Base-by-base conservation (phyloP, 2,329 filamentous ascomycete species). In the Trichoderma arundinaceum region DNA sequence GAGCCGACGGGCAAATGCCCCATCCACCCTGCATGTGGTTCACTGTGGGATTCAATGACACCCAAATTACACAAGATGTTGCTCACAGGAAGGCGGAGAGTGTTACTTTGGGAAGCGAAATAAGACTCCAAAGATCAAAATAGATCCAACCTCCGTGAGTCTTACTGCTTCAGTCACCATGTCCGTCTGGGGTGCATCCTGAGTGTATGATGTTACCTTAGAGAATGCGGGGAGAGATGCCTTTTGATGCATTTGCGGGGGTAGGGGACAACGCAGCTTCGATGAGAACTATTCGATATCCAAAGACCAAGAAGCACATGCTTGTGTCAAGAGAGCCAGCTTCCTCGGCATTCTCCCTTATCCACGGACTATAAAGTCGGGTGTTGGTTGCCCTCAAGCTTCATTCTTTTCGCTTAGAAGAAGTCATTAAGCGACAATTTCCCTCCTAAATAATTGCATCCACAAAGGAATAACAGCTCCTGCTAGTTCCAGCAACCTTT, bases 111-210 rank as follows among this genome's bases (percentile, higher is more conserved):
- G 6, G 33, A 51, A 39, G 10, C 15, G 33, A 8, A 41, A 17
- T 32, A 51, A 12, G 9, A 39, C 44, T 48, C 17, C 15, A 41
- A 41, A 3, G 44, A 32, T 60, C 57, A 60, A 51, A 60, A 49
- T 39, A 60, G 57, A 39, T 19, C 5, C 32, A 51, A 22, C 8
- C 33, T 41, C 57, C 44, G 57, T 32, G 3, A 51, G 19, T 10
- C 57, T 60, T 60, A 60, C 57, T 32, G n/a, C 19, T 60, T 60
- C 57, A 41, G 57, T 60, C 7, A 28, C 41, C 33, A 51, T 60
- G 44, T 60, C 57, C 57, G 57, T 51, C 57, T 60, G 44, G 44
- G 57, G 57, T 60, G 57, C 57, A 60, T 51, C 15, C 22, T 13
- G 13, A 13, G 15, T 51, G 35, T 10, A 33, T 35, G 43, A 60